Base-by-base conservation (phyloP, 352 stramenopile species). In the Pythium brassicae region DNA sequence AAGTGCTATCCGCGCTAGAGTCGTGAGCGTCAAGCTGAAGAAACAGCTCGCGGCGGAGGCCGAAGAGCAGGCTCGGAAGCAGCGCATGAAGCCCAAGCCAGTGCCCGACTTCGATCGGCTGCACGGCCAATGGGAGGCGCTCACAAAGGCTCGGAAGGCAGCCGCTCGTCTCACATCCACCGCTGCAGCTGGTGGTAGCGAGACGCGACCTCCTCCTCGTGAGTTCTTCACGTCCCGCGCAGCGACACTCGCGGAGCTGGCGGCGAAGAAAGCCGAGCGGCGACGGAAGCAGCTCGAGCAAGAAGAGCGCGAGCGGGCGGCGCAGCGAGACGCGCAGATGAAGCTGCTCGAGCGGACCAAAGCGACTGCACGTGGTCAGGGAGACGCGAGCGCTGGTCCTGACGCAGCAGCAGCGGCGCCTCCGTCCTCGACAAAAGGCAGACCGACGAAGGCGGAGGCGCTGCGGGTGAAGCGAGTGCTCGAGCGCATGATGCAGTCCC, bases 101-200 rank as follows among this genome's bases (percentile, higher is more conserved):
- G 81, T 88, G 17, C 81, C 81, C 0, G 67, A 92, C 57, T 92
- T 91, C 60, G 66, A 78, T 10, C 62, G 66, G 4, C 55, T 89
- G 40, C 81, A 92, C 44, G 65, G 52, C 1, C 64, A 83, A 37
- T 89, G 76, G 78, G 71, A 84, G 10, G 37, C 56, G n/a, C 25
- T 32, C 22, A 23, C 45, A 14, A 50, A 49, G 22, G 37, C 7
- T 10, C 47, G 53, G 40, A 53, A 44, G n/a, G n/a, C 39, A 17
- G 23, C 20, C n/a, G n/a, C n/a, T n/a, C n/a, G n/a, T n/a, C n/a
- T n/a, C n/a, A n/a, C n/a, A n/a, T n/a, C n/a, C n/a, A 0, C 27
- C 4, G 35, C 27, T 17, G 29, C 50, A 11, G 23, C 26, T 15
- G 19, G 12, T 35, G 26, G 8, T 6, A 50, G 29, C 26, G 27